phyloP scores from a whole-genome alignment of 768 basidiomycete species.

The Pisolithus microcarpus region DNA sequence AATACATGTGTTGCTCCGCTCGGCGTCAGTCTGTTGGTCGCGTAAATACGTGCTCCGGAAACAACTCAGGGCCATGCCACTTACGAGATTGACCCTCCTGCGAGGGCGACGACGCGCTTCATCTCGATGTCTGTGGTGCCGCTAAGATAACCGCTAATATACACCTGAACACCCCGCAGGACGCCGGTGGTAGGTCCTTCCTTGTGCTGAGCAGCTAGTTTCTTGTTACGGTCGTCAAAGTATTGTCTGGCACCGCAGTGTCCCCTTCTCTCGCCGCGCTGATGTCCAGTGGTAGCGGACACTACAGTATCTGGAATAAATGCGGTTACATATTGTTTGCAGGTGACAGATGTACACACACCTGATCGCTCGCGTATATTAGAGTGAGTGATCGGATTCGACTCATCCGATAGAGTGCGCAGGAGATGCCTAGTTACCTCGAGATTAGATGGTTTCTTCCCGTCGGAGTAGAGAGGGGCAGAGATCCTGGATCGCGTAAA shows the following conservation, averaged over 20 bases:
- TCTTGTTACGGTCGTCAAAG: constrained; percentile 37
- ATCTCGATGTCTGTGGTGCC: constrained; percentile 77
- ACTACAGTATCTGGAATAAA: constrained; percentile 44
- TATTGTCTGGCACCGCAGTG: constrained; percentile 29
- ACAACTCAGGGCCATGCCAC: constrained; percentile 11
- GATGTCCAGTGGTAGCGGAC: constrained; percentile 64
- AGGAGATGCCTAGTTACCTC: constrained; percentile 56
- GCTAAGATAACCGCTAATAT: constrained; percentile 63
- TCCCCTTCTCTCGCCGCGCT: constrained; percentile 44
- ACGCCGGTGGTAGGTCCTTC: constrained; percentile 18
- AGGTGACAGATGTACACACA: constrained; percentile 19
- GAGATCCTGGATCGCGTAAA: constrained; percentile 18
- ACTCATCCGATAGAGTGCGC: constrained; percentile 50
- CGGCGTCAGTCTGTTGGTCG: constrained; percentile 37
- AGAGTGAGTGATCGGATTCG: constrained; percentile 77
- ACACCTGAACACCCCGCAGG: constrained; percentile 44
- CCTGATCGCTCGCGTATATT: constrained; percentile 57
- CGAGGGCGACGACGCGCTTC: constrained; percentile 56
- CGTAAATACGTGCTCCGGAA: constrained; percentile 6
- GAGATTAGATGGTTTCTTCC: constrained; percentile 31
- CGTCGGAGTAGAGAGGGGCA: constrained; percentile 25
- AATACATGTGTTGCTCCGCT: constrained; percentile 74
- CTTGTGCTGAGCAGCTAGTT: constrained; percentile 32
- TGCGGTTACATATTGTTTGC: background rate
- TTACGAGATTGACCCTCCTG: constrained; percentile 64